Conservation (phyloP, 2,329 filamentous ascomycete species). For the Plenodomus biglobosus region DNA sequence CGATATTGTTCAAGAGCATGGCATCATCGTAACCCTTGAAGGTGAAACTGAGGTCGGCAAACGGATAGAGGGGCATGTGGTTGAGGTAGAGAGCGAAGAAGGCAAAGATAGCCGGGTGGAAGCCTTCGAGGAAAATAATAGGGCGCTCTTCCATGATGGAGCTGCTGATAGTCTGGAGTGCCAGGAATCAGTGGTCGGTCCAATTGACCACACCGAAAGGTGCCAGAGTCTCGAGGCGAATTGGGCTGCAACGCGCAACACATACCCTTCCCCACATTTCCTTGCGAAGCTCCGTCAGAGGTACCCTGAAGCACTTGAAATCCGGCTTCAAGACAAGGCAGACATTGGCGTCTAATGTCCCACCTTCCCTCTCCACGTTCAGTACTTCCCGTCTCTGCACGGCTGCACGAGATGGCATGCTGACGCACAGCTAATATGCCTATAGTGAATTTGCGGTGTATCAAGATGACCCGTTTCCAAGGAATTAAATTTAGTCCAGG, state of each 20-base stretch:
- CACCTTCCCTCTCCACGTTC: background rate
- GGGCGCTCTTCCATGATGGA: background rate
- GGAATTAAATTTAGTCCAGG: too few relatives aligned
- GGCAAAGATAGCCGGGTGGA: background rate
- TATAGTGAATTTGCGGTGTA: too few relatives aligned
- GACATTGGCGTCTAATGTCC: background rate
- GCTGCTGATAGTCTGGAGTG: background rate
- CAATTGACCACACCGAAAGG: too few relatives aligned
- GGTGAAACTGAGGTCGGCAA: background rate
- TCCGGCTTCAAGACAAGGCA: background rate
- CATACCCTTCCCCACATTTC: background rate
- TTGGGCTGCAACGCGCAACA: background rate
- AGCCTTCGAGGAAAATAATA: background rate
- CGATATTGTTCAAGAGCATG: background rate
- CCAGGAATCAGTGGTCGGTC: background rate
- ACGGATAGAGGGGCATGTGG: background rate
- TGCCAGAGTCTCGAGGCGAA: too few relatives aligned
- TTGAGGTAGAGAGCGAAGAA: background rate
- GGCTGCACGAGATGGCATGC: background rate
- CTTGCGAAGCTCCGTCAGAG: background rate
- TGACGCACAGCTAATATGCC: too few relatives aligned
- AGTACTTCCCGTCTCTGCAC: background rate
- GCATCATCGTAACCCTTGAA: background rate
- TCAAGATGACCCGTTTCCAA: too few relatives aligned
- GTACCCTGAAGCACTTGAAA: background rate